phyloP scores from a whole-genome alignment of 2,329 filamentous ascomycete species.

The Apiospora rasikravindrae region DNA sequence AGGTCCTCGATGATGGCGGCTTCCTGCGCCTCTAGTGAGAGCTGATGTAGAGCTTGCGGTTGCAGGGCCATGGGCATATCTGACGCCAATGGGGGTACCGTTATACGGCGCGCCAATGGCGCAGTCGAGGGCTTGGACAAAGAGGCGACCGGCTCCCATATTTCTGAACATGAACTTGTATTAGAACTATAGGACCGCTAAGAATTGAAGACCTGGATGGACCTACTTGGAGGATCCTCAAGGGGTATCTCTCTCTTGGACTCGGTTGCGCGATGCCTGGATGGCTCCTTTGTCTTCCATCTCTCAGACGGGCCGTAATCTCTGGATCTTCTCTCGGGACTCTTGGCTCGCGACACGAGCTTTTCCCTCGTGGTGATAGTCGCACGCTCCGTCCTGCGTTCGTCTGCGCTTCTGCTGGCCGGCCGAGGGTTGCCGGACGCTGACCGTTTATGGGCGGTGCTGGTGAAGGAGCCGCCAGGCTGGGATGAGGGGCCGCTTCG shows the following conservation, averaged over 20 bases:
- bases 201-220: constrained; percentile 5
- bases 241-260: constrained; percentile 50
- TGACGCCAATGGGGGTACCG: constrained; percentile 75
- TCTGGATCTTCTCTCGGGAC: constrained; percentile 55
- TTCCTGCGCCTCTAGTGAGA: constrained; percentile 84
- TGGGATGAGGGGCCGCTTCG: constrained; percentile 13
- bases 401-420: constrained; percentile 48
- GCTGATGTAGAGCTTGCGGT: constrained; percentile 68
- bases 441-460: constrained; percentile 59
- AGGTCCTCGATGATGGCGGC: constrained; percentile 87
- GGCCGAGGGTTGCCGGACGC: constrained; percentile 63
- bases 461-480: constrained; percentile 39
- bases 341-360: constrained; percentile 62
- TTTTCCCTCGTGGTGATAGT: constrained; percentile 68
- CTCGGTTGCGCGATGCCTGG: constrained; percentile 51
- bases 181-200: constrained; percentile 28
- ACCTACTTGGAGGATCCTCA: constrained; percentile 57
- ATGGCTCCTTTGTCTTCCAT: constrained; percentile 44
- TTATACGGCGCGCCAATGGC: constrained; percentile 53
- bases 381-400: constrained; percentile 62
- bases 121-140: constrained; percentile 70
- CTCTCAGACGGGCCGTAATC: constrained; percentile 39
- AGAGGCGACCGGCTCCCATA: constrained; percentile 82
- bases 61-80: constrained; percentile 72
- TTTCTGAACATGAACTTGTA: constrained; percentile 39